These are phyloP conservation scores for Breynia disticha DNA, from an alignment of 441 rosid genomes.

Conservation along the genomic window DNA sequence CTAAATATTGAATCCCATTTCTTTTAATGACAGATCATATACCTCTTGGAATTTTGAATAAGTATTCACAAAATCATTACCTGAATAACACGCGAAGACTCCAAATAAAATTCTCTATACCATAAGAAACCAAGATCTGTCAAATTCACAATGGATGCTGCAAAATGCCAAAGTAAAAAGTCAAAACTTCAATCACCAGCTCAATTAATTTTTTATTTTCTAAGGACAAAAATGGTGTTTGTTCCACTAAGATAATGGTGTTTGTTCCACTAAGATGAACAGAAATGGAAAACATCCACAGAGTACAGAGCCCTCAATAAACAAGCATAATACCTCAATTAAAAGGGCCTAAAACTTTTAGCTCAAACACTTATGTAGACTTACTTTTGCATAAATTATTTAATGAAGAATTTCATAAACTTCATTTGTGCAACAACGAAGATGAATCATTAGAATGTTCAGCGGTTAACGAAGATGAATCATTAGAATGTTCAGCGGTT, in stretches of 20 bases:
- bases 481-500: background rate
- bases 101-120: constrained; percentile 99
- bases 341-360: background rate
- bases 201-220: background rate
- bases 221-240: background rate
- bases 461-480: background rate
- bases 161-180: constrained; percentile 21
- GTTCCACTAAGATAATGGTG: background rate
- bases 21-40: too few species aligned
- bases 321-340: background rate
- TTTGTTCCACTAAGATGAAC: background rate
- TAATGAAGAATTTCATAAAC: background rate
- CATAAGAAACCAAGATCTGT: constrained; percentile 98
- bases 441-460: background rate
- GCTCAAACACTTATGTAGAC: background rate
- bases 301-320: background rate
- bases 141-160: constrained; percentile 77
- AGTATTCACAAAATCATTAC: constrained; percentile 24
- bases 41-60: too few species aligned
- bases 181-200: constrained; percentile 16
- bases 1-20: too few species aligned
- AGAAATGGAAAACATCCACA: background rate
- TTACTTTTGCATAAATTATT: background rate
- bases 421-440: too few species aligned
- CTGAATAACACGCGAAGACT: constrained; percentile 99